Base-by-base conservation (phyloP, 2,329 filamentous ascomycete species). In the Aspergillus bombycis region DNA sequence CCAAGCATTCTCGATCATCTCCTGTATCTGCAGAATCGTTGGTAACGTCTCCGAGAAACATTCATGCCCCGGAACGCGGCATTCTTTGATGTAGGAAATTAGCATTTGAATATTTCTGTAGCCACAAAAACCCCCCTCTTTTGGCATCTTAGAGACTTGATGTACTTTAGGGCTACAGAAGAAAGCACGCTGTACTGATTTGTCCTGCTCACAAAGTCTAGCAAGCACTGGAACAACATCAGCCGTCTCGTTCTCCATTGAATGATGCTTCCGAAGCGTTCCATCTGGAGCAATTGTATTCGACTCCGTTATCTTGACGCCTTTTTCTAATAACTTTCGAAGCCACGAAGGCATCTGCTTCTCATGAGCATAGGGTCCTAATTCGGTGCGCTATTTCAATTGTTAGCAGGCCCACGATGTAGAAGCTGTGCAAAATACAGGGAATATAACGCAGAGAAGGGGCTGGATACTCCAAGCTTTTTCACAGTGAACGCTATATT, bases 81-180 rank as follows among this genome's bases (percentile, higher is more conserved):
- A 80, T 10, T 84, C 85, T 63, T 89, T 86, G 23, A 97, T 87
- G 74, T 92, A 94, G 0, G 93, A 94, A 16, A 90, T 81, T 69
- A 97, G 78, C 89, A 96, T 96, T 75, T 98, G 95, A 36, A 97
- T 96, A 73, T 96, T 98, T 46, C 94, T 87, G 75, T 97, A 98
- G 4, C 94, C 94, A 74, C 94, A 98, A 75, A 98, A 98, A 7
- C 93, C 91, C 26, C 93, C 93, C 80, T 97, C 94, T 64, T 82
- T 84, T n/a, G 84, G 86, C 58, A 96, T 83, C 72, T 96, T 96
- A 58, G 91, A 92, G 30, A 98, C 85, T 72, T 97, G 94, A 56
- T 88, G 84, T 0, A 93, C 90, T 55, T 84, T 83, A 1, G 90
- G 85, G 71, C 93, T 88, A 75, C 94, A 97, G 38, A 97, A 82